Conservation (phyloP, 306 rosid species). For the Casuarina glauca region DNA sequence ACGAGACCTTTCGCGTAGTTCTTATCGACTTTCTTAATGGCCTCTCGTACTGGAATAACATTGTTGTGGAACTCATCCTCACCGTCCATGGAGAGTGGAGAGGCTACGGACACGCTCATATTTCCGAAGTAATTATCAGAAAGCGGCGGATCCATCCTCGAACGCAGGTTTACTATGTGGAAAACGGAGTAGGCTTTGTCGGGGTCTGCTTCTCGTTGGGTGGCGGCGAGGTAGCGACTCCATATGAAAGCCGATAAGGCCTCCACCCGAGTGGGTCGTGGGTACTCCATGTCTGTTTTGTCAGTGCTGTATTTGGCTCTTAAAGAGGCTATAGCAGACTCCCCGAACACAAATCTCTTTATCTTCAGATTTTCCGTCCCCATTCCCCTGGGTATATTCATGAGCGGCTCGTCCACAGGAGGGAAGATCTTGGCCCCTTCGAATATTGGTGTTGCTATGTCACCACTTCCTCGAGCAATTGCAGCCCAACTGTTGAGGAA, state of each 20-base stretch:
- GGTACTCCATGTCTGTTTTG: neutral
- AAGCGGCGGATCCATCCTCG: conserved; percentile 3
- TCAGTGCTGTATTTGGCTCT: neutral
- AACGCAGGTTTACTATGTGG: conserved; percentile 8
- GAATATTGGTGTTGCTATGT: neutral
- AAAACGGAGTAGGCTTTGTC: neutral
- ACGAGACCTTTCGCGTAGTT: conserved; percentile 7
- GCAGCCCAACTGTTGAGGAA: conserved; percentile 34
- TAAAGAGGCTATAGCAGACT: conserved; percentile 10
- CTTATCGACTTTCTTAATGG: neutral
- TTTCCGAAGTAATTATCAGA: conserved; percentile 10
- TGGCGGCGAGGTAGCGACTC: neutral
- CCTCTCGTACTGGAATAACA: neutral
- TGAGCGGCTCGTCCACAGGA: neutral
- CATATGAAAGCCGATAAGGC: conserved; percentile 12
- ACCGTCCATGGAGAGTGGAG: neutral
- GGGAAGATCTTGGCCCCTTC: conserved; percentile 21
- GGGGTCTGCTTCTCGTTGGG: neutral
- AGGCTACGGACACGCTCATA: neutral
- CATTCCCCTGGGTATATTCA: neutral
- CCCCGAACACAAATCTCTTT: conserved; percentile 18
- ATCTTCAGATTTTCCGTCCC: neutral
- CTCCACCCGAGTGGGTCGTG: conserved; percentile 2
- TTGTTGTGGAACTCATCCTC: neutral
- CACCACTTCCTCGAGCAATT: conserved; percentile 8